These are phyloP conservation scores for Boletus semigastroideus DNA, from an alignment of 1,284 basidiomycete species.

Conservation along the genomic window DNA sequence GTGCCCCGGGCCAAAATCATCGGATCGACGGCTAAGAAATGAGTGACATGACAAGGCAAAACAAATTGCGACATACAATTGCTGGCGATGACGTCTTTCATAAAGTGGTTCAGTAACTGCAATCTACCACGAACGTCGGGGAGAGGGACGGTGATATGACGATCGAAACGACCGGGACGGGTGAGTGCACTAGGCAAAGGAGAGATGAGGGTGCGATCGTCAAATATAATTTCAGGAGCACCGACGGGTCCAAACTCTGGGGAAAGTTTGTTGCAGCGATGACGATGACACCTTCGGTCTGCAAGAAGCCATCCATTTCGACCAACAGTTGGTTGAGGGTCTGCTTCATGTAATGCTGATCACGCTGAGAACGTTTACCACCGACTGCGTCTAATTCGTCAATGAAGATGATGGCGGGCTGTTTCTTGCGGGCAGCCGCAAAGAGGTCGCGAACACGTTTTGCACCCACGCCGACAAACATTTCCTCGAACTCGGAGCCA, in stretches of 20 bases:
- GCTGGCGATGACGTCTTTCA: slow-evolving; percentile 73
- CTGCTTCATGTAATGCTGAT: slow-evolving; percentile 89
- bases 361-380: slow-evolving; percentile 85
- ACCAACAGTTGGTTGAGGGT: slow-evolving; percentile 93
- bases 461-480: slow-evolving; percentile 95
- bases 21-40: slow-evolving; percentile 67
- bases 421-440: slow-evolving; percentile 90
- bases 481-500: slow-evolving; percentile 96
- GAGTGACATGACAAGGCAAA: background rate
- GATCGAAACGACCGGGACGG: slow-evolving; percentile 92
- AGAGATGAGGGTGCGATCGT: slow-evolving; percentile 15
- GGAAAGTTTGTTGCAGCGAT: slow-evolving; percentile 97
- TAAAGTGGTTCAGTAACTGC: slow-evolving; percentile 88
- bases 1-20: slow-evolving; percentile 88
- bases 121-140: slow-evolving; percentile 87
- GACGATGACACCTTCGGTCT: slow-evolving; percentile 88
- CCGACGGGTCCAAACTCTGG: slow-evolving; percentile 82
- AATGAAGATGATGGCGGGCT: slow-evolving; percentile 94
- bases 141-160: slow-evolving; percentile 85
- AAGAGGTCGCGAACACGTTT: slow-evolving; percentile 97
- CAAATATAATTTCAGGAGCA: slow-evolving; percentile 16
- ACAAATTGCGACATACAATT: slow-evolving; percentile 41
- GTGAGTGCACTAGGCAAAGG: slow-evolving; percentile 70
- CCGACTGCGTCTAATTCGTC: slow-evolving; percentile 94
- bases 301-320: slow-evolving; percentile 93